These are phyloP conservation scores for Penicillium sp. DNA, from an alignment of 2,329 filamentous ascomycete genomes.

Conservation along the genomic window DNA sequence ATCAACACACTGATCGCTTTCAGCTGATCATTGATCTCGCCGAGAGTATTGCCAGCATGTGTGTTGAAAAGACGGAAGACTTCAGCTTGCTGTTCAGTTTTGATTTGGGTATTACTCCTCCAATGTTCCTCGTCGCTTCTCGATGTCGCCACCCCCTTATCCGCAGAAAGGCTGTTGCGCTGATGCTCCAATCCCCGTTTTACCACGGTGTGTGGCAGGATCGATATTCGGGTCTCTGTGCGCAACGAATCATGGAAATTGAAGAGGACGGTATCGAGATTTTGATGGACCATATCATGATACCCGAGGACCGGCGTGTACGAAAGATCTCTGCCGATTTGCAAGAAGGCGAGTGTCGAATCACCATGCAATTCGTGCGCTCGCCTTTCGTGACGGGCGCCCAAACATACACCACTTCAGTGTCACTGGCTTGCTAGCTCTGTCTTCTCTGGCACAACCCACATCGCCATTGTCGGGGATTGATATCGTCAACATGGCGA, in stretches of 20 bases:
- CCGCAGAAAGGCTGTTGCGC: neutral
- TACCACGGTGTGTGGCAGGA: slow-evolving; percentile 9
- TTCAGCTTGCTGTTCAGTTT: slow-evolving; percentile 6
- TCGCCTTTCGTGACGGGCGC: neutral
- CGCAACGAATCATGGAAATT: slow-evolving; percentile 4
- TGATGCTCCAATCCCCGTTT: slow-evolving; percentile 1
- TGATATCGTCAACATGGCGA: too few relatives aligned
- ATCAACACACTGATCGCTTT: neutral
- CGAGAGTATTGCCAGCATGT: neutral
- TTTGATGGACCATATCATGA: slow-evolving; percentile 3
- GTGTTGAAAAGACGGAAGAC: neutral
- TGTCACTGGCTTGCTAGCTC: neutral
- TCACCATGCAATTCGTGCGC: slow-evolving; percentile 2
- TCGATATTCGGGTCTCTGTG: slow-evolving; percentile 9
- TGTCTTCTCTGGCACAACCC: too few relatives aligned
- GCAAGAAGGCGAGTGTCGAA: neutral
- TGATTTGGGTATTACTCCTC: slow-evolving; percentile 5
- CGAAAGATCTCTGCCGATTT: slow-evolving; percentile 8
- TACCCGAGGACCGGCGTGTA: neutral
- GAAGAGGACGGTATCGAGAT: neutral
- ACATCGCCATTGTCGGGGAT: too few relatives aligned
- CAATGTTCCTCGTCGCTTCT: slow-evolving; percentile 7
- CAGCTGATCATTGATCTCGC: neutral
- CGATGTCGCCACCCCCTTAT: slow-evolving; percentile 4
- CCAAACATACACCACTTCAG: neutral